phyloP scores from a whole-genome alignment of 75 land plant species.

The Azolla pinnata region DNA sequence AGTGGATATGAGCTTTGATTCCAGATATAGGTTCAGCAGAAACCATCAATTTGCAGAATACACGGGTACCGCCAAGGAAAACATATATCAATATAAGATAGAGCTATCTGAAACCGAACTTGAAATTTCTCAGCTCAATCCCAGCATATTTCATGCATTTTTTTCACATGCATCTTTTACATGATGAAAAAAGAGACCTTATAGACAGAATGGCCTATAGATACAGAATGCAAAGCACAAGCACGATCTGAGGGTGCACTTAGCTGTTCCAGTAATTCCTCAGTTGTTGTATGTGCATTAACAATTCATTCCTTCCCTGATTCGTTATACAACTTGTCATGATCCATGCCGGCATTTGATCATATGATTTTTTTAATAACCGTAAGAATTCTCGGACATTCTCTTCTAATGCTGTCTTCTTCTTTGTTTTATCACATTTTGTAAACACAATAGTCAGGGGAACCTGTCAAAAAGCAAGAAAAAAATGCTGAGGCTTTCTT shows the following conservation, averaged over 20 bases:
- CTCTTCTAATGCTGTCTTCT: conserved; percentile 54
- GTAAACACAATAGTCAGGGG: conserved; percentile 74
- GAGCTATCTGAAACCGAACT: no score
- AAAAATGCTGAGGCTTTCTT: not conserved
- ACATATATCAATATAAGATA: no score
- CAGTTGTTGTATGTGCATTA: conserved; percentile 65
- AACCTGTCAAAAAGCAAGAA: conserved; percentile 32
- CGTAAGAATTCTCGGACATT: conserved; percentile 51
- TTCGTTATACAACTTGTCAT: conserved; percentile 75
- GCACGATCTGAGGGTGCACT: not conserved
- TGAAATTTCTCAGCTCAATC: no score
- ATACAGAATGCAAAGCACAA: no score
- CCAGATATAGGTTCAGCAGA: no score
- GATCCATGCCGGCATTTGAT: conserved; percentile 64
- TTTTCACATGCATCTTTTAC: no score
- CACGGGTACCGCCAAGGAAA: no score
- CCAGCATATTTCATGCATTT: no score
- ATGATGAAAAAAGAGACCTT: no score
- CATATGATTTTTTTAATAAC: conserved; percentile 30
- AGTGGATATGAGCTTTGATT: no score
- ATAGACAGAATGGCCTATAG: no score
- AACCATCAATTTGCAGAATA: no score
- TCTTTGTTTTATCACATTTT: conserved; percentile 63
- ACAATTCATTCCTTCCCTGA: conserved; percentile 68
- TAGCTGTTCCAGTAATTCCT: conserved; percentile 54